phyloP scores from a whole-genome alignment of 106 monocot genomes.

The Triglochin maritima region DNA sequence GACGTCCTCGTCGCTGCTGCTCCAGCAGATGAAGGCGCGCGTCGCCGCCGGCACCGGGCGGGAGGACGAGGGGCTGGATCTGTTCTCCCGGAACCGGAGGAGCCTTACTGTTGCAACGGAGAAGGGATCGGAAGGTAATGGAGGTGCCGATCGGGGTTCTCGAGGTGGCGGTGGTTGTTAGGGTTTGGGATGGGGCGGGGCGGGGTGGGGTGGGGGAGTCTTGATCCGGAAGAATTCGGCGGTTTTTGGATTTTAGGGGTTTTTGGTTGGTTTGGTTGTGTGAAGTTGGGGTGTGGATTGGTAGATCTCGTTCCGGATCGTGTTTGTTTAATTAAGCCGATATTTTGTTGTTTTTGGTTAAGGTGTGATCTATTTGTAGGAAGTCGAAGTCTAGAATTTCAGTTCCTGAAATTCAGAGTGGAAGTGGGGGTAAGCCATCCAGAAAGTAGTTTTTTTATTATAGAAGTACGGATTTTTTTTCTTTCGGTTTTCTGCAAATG shows the following conservation, averaged over 20 bases:
- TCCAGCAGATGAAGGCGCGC: slow-evolving; percentile 13
- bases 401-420: too few relatives aligned
- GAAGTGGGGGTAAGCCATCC: too few relatives aligned
- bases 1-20: slow-evolving; percentile 8
- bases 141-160: background rate
- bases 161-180: background rate
- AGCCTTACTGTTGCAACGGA: slow-evolving; percentile 3
- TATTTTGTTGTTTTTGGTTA: too few relatives aligned
- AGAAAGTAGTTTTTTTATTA: too few relatives aligned
- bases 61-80: slow-evolving; percentile 20
- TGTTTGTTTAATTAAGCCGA: too few relatives aligned
- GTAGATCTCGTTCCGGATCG: background rate
- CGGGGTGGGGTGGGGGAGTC: background rate
- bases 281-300: background rate
- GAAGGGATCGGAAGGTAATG: slow-evolving; percentile 6
- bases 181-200: background rate
- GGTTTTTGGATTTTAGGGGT: background rate
- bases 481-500: too few relatives aligned
- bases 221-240: background rate
- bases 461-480: too few relatives aligned
- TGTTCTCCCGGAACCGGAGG: slow-evolving; percentile 15
- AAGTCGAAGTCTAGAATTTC: too few relatives aligned
- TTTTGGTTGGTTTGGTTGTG: background rate
- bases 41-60: background rate
- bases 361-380: too few relatives aligned